Percentiles rank a stretch among this genome's conserved stretches.
Conservation (phyloP, 2,329 filamentous ascomycete genomes). For the Pyrenochaeta sp. region DNA sequence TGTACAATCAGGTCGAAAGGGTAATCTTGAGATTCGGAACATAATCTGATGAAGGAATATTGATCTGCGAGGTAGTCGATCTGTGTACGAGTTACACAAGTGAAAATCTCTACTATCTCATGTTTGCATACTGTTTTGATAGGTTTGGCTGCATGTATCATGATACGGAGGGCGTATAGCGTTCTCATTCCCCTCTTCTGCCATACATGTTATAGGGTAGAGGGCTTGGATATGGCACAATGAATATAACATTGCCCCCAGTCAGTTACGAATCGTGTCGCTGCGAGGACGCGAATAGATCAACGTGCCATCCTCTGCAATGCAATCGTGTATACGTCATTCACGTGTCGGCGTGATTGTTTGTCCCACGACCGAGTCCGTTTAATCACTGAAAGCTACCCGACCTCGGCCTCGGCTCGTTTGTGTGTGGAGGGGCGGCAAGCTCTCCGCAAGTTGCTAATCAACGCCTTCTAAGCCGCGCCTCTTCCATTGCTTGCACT, state of each 20-base stretch:
- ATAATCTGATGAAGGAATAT: background rate
- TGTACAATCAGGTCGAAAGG: background rate
- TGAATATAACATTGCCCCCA: conserved; percentile 15
- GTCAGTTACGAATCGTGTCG: no score
- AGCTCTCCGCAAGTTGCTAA: background rate
- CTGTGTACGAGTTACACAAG: conserved; percentile 14
- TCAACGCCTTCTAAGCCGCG: background rate
- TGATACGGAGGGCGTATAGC: conserved; percentile 39
- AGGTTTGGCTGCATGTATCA: conserved; percentile 34
- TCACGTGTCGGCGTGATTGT: no score
- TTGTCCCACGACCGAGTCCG: no score
- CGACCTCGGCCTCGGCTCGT: background rate
- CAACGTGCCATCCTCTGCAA: no score
- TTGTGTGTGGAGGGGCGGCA: background rate
- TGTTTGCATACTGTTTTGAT: conserved; percentile 34
- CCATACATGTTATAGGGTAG: conserved; percentile 21
- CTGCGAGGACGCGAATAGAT: no score
- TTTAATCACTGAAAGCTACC: no score
- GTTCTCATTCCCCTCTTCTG: conserved; percentile 36
- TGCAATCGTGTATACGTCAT: no score
- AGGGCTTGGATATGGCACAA: conserved; percentile 8
- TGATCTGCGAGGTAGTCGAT: conserved; percentile 2
- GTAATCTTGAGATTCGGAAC: background rate
- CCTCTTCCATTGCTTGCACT: background rate
- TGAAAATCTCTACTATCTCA: conserved; percentile 24